Percentiles rank a stretch among this genome's conserved stretches.
Evolutionary conservation across 495 filamentous ascomycete species (phyloP).

Genomic region (Ramalina peruviana): DNA sequence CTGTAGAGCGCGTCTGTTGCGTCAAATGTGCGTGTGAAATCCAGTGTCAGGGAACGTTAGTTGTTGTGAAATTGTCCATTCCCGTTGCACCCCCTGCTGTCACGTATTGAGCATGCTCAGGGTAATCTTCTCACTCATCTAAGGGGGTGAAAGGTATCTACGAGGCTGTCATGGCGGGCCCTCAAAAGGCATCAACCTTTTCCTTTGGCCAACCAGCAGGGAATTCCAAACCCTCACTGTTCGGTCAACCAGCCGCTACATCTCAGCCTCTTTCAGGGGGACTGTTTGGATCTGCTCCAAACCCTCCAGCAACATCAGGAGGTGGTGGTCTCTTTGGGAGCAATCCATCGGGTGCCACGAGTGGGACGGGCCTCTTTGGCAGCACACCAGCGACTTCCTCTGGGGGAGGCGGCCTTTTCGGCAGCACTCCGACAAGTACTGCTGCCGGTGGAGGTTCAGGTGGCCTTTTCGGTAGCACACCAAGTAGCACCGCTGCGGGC

Average conservation of each 20-base stretch:
- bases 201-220: conserved; percentile 25
- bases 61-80: too few relatives aligned
- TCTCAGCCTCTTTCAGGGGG: conserved; percentile 9
- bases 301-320: conserved; percentile 3
- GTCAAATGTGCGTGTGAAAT: too few relatives aligned
- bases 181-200: conserved; percentile 12
- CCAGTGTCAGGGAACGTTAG: too few relatives aligned
- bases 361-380: conserved; percentile 6
- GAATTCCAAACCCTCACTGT: conserved; percentile 14
- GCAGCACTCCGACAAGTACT: conserved; percentile 12
- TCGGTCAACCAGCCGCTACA: conserved; percentile 10
- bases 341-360: conserved; percentile 1
- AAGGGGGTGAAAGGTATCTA: too few relatives aligned
- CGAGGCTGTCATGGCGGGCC: conserved; percentile 7
- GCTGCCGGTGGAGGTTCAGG: conserved; percentile 1
- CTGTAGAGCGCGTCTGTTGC: too few relatives aligned
- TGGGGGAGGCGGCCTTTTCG: conserved; percentile 24
- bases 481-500: not conserved
- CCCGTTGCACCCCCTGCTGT: too few relatives aligned
- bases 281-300: conserved; percentile 29
- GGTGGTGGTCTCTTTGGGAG: not conserved
- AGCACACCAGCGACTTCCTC: conserved; percentile 7
- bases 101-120: too few relatives aligned
- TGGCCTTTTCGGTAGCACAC: conserved; percentile 1
- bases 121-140: too few relatives aligned